Evolutionary conservation across 202 grass and related monocot genomes (phyloP).

Genomic region (Hordeum pubiflorum): DNA sequence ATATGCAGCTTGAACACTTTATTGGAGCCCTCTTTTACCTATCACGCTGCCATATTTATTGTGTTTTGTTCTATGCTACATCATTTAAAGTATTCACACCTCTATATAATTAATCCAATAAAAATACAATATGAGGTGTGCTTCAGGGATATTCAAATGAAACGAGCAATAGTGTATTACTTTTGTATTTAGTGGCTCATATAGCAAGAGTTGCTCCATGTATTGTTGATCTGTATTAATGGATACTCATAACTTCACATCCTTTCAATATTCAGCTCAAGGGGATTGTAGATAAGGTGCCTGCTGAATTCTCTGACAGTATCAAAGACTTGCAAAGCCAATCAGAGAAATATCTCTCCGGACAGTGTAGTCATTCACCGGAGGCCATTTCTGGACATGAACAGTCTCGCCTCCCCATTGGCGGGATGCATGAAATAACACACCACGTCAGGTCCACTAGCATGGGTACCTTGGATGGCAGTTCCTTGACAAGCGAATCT

Average conservation of each 20-base stretch:
- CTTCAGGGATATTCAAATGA: neutral
- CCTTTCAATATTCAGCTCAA: conserved; percentile 49
- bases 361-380: conserved; percentile 31
- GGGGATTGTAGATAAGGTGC: conserved; percentile 51
- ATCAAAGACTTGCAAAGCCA: conserved; percentile 44
- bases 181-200: conserved; percentile 9
- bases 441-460: conserved; percentile 25
- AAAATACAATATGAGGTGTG: neutral
- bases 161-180: neutral
- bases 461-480: conserved; percentile 36
- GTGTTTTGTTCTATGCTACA: neutral
- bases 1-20: neutral
- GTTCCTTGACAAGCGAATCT: conserved; percentile 22
- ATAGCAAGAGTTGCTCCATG: neutral
- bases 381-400: conserved; percentile 35
- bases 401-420: conserved; percentile 34
- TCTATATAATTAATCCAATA: conserved; percentile 18
- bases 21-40: neutral
- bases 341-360: conserved; percentile 31
- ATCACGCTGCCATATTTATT: neutral
- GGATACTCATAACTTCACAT: conserved; percentile 11
- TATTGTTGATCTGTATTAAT: neutral
- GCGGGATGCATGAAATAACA: neutral
- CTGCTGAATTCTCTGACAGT: conserved; percentile 39
- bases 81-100: neutral